Evolutionary conservation across 345 rosid species (phyloP).

Genomic region (Nephelium lappaceum): DNA sequence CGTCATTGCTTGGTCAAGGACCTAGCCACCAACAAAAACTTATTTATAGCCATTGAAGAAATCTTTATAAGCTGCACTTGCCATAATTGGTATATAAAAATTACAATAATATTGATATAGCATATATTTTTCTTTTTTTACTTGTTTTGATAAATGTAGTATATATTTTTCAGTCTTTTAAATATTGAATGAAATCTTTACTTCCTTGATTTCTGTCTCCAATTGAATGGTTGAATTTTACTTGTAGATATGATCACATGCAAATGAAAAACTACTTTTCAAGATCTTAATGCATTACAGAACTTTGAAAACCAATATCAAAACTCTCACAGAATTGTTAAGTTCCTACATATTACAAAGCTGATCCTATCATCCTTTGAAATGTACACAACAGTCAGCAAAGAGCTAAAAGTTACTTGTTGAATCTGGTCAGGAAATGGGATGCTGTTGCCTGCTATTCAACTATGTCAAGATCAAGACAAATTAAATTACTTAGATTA

Average conservation of each 20-base stretch:
- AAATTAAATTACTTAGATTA: neutral
- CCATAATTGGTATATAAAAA: neutral
- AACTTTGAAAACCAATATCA: neutral
- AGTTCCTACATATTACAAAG: neutral
- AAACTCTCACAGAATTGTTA: neutral
- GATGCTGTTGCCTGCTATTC: no score
- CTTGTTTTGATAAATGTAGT: no score
- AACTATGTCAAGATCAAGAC: neutral
- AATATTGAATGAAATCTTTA: slow-evolving; percentile 1
- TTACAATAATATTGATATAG: slow-evolving; percentile 4
- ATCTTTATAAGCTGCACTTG: neutral
- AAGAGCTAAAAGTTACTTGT: no score
- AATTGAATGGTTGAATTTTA: neutral
- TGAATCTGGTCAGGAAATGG: no score
- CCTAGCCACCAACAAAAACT: slow-evolving; percentile 2
- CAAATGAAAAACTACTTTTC: neutral
- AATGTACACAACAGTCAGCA: neutral
- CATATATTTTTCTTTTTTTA: neutral
- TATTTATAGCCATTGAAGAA: slow-evolving; percentile 11
- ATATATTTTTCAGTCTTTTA: neutral
- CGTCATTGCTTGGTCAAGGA: neutral
- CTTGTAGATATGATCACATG: no score
- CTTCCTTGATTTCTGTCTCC: neutral
- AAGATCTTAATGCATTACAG: neutral
- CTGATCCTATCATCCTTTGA: neutral